phyloP scores from a whole-genome alignment of 441 rosid species.

The Corymbia calophylla region DNA sequence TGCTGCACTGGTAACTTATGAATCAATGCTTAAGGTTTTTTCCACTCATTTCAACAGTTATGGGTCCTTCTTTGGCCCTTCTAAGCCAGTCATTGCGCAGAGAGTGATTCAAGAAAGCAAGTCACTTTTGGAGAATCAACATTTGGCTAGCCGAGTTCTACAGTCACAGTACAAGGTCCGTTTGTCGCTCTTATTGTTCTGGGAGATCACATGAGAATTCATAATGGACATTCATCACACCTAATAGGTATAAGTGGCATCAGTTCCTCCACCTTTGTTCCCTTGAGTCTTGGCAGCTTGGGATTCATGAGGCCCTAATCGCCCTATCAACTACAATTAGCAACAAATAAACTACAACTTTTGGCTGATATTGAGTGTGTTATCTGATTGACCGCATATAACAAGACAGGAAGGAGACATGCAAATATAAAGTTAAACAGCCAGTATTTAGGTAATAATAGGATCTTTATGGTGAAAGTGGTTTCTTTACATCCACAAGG shows the following conservation, averaged over 20 bases:
- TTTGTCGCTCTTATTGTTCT: background rate
- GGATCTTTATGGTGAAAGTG: background rate
- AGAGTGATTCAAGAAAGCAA: constrained; percentile 97
- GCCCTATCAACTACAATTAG: background rate
- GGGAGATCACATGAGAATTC: background rate
- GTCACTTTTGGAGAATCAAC: constrained; percentile 65
- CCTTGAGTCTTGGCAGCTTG: background rate
- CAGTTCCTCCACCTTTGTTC: background rate
- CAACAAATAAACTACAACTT: background rate
- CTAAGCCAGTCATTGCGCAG: constrained; percentile 79
- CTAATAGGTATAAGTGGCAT: background rate
- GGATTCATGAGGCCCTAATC: background rate
- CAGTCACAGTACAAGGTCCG: constrained; percentile 37
- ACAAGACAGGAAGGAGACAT: background rate
- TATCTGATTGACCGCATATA: background rate
- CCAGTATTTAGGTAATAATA: background rate
- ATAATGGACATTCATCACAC: background rate
- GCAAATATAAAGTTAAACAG: background rate
- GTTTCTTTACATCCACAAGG: background rate
- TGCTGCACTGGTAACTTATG: background rate
- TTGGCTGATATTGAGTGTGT: background rate
- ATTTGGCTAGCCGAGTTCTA: constrained; percentile 28
- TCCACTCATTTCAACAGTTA: constrained; percentile 37
- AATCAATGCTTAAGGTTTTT: background rate
- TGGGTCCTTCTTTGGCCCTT: constrained; percentile 96